Evolutionary conservation across 805 yeast genomes (phyloP).

Genomic region (Candida peoriensis): DNA sequence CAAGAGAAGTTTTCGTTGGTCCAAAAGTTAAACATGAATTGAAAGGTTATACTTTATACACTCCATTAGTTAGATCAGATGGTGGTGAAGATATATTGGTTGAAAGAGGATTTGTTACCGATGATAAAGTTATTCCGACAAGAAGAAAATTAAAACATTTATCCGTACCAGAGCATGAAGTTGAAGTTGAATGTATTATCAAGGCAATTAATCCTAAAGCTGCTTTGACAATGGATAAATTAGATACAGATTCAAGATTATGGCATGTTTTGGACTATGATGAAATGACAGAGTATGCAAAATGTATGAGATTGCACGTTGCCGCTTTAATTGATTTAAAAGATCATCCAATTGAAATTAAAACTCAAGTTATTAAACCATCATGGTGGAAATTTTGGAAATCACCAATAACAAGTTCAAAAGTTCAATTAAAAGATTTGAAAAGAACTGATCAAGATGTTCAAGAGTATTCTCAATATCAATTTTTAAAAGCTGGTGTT

Average conservation of each 20-base stretch:
- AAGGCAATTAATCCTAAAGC: conserved; percentile 63
- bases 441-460: conserved; percentile 8
- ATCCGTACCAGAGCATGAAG: conserved; percentile 59
- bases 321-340: conserved; percentile 66
- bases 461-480: conserved; percentile 45
- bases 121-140: conserved; percentile 56
- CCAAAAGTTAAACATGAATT: conserved; percentile 73
- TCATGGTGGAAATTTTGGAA: conserved; percentile 28
- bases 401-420: conserved; percentile 8
- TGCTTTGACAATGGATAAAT: conserved; percentile 62
- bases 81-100: conserved; percentile 76
- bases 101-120: conserved; percentile 90
- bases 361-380: conserved; percentile 23
- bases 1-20: conserved; percentile 86
- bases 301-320: conserved; percentile 66
- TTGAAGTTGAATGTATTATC: conserved; percentile 68
- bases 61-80: conserved; percentile 73
- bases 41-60: conserved; percentile 73
- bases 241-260: conserved; percentile 57
- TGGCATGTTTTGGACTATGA: conserved; percentile 79
- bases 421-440: conserved; percentile 3
- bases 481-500: conserved; percentile 75
- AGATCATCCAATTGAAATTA: conserved; percentile 50
- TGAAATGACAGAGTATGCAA: conserved; percentile 69
- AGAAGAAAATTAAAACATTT: conserved; percentile 57